phyloP scores from a whole-genome alignment of 768 basidiomycete species.

The Boletus edulis region DNA sequence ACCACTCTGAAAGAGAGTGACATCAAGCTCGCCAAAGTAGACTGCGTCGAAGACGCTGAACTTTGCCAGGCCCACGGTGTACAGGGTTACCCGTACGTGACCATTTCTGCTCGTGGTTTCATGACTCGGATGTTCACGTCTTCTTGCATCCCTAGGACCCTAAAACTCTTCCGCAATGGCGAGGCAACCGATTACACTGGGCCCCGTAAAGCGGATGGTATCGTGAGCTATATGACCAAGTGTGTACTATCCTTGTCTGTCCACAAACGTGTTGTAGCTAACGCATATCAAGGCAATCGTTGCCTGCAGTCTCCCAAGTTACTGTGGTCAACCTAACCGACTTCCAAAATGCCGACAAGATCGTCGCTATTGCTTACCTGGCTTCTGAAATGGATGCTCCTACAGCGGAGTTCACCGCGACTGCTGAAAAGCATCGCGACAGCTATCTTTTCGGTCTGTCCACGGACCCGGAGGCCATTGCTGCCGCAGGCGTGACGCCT shows the following conservation, averaged over 20 bases:
- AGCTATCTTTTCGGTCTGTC: slow-evolving; percentile 89
- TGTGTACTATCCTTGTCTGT: slow-evolving; percentile 35
- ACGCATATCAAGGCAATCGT: slow-evolving; percentile 63
- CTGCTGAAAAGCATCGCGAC: slow-evolving; percentile 88
- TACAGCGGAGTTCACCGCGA: slow-evolving; percentile 69
- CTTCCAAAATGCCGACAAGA: slow-evolving; percentile 85
- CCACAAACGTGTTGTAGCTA: background rate
- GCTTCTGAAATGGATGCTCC: slow-evolving; percentile 68
- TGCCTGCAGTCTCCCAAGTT: slow-evolving; percentile 88
- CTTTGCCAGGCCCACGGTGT: slow-evolving; percentile 87
- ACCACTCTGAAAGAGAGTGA: slow-evolving; percentile 86
- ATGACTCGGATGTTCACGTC: background rate
- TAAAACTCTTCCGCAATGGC: slow-evolving; percentile 92
- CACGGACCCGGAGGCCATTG: slow-evolving; percentile 66
- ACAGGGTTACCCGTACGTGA: slow-evolving; percentile 88
- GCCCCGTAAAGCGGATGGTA: slow-evolving; percentile 92
- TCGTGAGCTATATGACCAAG: slow-evolving; percentile 97
- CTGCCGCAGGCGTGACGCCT: slow-evolving; percentile 68
- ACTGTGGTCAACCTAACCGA: slow-evolving; percentile 74
- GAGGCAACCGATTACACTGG: slow-evolving; percentile 78
- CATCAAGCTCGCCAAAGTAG: slow-evolving; percentile 94
- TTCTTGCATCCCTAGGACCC: slow-evolving; percentile 42
- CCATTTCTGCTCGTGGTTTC: background rate
- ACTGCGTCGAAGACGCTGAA: slow-evolving; percentile 93
- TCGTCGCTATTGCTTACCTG: slow-evolving; percentile 87